Conservation (phyloP, 306 rosid genomes). For the Quercus alba region DNA sequence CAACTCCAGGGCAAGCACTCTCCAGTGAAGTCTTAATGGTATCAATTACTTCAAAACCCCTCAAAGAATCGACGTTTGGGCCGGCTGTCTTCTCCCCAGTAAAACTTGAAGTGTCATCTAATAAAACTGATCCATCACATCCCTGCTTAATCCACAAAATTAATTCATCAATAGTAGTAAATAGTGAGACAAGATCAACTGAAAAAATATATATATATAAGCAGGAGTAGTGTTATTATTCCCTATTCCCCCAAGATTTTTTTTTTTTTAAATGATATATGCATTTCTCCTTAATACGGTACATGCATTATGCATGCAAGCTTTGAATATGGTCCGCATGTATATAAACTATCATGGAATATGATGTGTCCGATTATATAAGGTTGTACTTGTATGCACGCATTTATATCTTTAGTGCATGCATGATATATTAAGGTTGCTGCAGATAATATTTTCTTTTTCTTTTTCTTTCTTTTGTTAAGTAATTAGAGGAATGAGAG, state of each 20-base stretch:
- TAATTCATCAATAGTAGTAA: neutral
- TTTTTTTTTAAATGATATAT: neutral
- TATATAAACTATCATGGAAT: neutral
- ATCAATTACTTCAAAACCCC: constrained; percentile 70
- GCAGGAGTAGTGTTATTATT: no score
- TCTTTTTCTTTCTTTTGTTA: no score
- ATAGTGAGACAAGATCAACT: no score
- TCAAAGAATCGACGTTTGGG: constrained; percentile 50
- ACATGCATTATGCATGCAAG: neutral
- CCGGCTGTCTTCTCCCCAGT: constrained; percentile 68
- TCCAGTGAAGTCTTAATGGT: constrained; percentile 57
- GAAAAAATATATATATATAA: no score
- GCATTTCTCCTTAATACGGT: neutral
- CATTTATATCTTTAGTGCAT: neutral
- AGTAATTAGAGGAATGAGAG: no score
- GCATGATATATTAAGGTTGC: neutral
- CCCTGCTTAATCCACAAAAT: constrained; percentile 39
- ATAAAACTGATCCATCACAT: constrained; percentile 68
- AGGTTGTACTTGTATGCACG: neutral
- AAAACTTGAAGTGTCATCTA: constrained; percentile 63
- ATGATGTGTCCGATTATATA: neutral
- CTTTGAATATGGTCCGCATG: neutral
- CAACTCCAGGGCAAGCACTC: constrained; percentile 54
- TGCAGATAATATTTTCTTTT: no score
- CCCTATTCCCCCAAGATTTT: no score